Evolutionary conservation across 2,329 filamentous ascomycete species (phyloP), one percentile per base, ranked within the genome.

Genomic region (Cyphellophora europaea): DNA sequence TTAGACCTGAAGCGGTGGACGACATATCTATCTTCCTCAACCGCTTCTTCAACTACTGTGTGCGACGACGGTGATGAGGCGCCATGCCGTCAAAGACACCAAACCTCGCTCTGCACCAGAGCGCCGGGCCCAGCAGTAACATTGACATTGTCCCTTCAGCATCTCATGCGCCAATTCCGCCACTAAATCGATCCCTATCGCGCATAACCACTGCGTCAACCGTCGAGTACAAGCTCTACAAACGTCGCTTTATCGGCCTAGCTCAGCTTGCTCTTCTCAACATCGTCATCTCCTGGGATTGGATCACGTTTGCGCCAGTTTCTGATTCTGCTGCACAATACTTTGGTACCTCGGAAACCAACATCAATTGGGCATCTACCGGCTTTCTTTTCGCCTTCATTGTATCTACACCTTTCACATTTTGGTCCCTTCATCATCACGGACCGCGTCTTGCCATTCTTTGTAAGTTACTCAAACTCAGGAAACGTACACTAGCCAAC

Each of bases 201-300:
- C 44, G 37, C 11, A 40, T 47, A 25, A 40, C 37, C 11, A 48
- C 45, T 12, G 34, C 33, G 25, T 42, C 40, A 4, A 32, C 19
- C 23, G 27, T 38, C 30, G 44, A 38, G 36, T 74, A 67, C 49
- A 66, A 58, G 43, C 72, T 82, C 14, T 96, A 96, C 56, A 89
- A 82, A 61, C 74, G 86, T 52, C 74, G 91, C 29, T 98, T 86
- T 78, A 83, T 94, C 56, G 91, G 91, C 1, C 66, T 98, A 33
- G 62, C 74, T 14, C 84, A 94, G 59, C 62, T 96, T 53, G 81
- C 87, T 5, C 61, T 96, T 51, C 67, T 96, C 61, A 98, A 96
- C 56, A 80, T 95, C 37, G 76, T 96, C 41, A 81, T 94, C 27
- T 93, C 84, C 53, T 96, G 89, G 89, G 86, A 93, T 73, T 96